These are phyloP conservation scores for Oryza rufipogon DNA, from an alignment of 176 grass and related monocot genomes.

Conservation along the genomic window DNA sequence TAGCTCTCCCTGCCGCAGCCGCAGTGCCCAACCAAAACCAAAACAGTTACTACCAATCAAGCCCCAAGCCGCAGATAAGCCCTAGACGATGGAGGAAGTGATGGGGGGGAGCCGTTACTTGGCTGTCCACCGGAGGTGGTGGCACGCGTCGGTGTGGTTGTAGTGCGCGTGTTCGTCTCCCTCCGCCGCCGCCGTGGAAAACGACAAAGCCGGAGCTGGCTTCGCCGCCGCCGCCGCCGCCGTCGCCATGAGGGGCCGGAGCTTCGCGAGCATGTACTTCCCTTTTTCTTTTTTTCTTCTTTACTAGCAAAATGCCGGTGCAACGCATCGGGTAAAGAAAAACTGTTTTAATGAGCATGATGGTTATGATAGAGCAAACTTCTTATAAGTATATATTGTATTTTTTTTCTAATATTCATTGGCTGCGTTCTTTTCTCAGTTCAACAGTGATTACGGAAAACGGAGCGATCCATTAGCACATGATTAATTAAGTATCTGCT, in stretches of 20 bases:
- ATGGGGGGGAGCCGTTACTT: conserved; percentile 41
- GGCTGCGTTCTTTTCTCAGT: too few relatives aligned
- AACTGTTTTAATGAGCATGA: too few relatives aligned
- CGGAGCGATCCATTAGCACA: too few relatives aligned
- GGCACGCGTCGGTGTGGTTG: conserved; percentile 75
- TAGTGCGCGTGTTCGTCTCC: conserved; percentile 64
- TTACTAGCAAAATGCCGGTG: too few relatives aligned
- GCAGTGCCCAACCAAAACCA: too few relatives aligned
- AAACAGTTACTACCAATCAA: conserved; percentile 4
- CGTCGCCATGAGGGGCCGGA: conserved; percentile 51
- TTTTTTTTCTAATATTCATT: too few relatives aligned
- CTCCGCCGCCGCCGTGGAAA: conserved; percentile 48
- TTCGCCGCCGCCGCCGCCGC: conserved; percentile 33
- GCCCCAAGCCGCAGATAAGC: neutral
- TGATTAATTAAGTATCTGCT: too few relatives aligned
- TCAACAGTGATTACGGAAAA: too few relatives aligned
- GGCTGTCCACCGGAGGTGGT: conserved; percentile 68
- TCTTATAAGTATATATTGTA: too few relatives aligned
- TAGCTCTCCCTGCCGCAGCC: conserved; percentile 68
- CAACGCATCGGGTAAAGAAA: too few relatives aligned
- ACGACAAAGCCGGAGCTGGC: conserved; percentile 33
- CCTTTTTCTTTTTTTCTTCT: neutral
- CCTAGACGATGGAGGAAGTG: conserved; percentile 26
- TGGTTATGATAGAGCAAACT: too few relatives aligned
- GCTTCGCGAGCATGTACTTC: conserved; percentile 50